A percentile compares a stretch with the other conserved stretches of the same genome.
Evolutionary conservation across 208 protist genomes (phyloP).

Genomic region (Leishmania martiniquensis): DNA sequence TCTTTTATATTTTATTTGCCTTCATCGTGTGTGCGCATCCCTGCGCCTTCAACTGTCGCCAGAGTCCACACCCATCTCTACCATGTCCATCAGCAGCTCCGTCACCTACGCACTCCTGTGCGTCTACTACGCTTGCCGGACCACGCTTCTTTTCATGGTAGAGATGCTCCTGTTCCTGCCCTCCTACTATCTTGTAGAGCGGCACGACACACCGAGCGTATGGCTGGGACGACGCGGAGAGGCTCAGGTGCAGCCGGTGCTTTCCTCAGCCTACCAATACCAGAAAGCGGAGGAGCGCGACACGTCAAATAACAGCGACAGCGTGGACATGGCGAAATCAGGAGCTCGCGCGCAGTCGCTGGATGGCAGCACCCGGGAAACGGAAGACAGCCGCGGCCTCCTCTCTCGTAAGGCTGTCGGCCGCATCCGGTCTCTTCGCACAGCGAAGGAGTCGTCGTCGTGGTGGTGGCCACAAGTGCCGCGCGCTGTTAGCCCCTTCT

Average conservation of each 20-base stretch:
- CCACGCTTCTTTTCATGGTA: constrained; percentile 16
- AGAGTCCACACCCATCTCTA: background rate
- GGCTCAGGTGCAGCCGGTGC: constrained; percentile 29
- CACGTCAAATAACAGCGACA: background rate
- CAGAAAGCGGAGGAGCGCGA: constrained; percentile 8
- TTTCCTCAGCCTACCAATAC: constrained; percentile 21
- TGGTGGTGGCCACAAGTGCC: constrained; percentile 2
- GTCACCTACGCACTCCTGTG: constrained; percentile 18
- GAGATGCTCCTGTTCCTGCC: constrained; percentile 28
- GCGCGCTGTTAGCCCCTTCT: background rate
- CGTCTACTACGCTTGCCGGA: constrained; percentile 22
- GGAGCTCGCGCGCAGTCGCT: background rate
- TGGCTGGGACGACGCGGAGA: constrained; percentile 29
- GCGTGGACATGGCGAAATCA: background rate
- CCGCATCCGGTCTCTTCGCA: constrained; percentile 15
- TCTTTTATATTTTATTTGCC: background rate
- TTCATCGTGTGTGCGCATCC: background rate
- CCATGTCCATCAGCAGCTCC: constrained; percentile 11
- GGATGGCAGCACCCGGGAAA: background rate
- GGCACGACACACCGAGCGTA: constrained; percentile 20
- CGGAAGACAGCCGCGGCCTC: constrained; percentile 11
- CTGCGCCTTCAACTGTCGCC: too few species aligned
- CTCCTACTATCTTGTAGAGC: constrained; percentile 23
- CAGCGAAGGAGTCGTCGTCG: background rate
- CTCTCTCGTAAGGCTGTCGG: background rate